Conservation (phyloP, 2,329 filamentous ascomycete genomes). For the Aspergillus carbonarius region DNA sequence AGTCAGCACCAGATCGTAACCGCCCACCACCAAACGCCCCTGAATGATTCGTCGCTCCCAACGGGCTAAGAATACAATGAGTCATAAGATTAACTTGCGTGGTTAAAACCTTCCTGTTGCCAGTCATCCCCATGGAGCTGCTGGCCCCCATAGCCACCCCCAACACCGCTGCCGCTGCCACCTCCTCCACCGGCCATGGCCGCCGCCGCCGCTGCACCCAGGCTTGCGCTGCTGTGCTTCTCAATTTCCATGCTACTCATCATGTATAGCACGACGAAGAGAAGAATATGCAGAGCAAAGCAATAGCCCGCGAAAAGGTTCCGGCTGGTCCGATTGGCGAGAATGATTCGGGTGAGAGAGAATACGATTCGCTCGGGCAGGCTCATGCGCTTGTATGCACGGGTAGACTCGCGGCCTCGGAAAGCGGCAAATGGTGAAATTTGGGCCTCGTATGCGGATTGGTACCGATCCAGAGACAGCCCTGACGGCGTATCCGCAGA, state of each 20-base stretch:
- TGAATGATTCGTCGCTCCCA: neutral
- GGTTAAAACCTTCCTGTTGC: conserved; percentile 62
- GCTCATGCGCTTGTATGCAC: conserved; percentile 91
- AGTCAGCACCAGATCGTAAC: neutral
- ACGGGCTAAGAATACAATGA: conserved; percentile 8
- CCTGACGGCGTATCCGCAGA: conserved; percentile 61
- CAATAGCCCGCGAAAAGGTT: conserved; percentile 95
- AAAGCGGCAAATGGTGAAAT: conserved; percentile 96
- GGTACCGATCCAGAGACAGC: conserved; percentile 77
- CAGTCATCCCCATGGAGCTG: conserved; percentile 54
- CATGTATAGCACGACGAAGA: conserved; percentile 85
- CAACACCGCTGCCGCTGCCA: conserved; percentile 26
- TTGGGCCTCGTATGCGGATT: conserved; percentile 89
- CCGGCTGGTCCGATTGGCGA: conserved; percentile 84
- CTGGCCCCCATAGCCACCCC: conserved; percentile 30
- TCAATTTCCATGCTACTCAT: conserved; percentile 69
- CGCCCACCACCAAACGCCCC: conserved; percentile 2
- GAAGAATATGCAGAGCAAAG: conserved; percentile 79
- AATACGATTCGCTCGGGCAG: conserved; percentile 87
- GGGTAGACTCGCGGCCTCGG: conserved; percentile 83
- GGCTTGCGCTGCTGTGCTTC: conserved; percentile 58
- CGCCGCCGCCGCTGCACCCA: conserved; percentile 41
- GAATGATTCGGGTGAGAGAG: conserved; percentile 83
- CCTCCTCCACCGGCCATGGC: conserved; percentile 30
- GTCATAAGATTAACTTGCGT: conserved; percentile 17